phyloP scores from a whole-genome alignment of 805 yeast genomes.

The Lachancea sp. region DNA sequence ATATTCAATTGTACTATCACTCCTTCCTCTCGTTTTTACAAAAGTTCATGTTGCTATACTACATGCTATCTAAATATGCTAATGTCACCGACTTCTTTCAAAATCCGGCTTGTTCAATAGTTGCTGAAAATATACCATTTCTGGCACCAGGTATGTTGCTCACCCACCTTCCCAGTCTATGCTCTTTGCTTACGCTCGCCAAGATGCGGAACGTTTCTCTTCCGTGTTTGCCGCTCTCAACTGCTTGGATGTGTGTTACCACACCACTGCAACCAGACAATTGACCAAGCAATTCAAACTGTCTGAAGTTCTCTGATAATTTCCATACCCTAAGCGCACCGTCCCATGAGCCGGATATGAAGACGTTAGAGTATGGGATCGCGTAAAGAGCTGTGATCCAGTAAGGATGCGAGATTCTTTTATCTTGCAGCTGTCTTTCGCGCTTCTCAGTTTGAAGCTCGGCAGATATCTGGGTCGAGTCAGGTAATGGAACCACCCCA shows the following conservation, averaged over 20 bases:
- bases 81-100: constrained; percentile 9
- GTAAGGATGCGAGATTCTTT: constrained; percentile 54
- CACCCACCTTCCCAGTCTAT: constrained; percentile 83
- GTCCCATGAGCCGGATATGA: constrained; percentile 83
- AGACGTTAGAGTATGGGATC: constrained; percentile 76
- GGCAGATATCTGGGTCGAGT: constrained; percentile 50
- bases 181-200: constrained; percentile 77
- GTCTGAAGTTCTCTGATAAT: constrained; percentile 55
- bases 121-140: constrained; percentile 61
- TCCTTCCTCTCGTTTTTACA: neutral
- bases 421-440: constrained; percentile 51
- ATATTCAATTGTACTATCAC: neutral
- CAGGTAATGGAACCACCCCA: constrained; percentile 52
- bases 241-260: constrained; percentile 55
- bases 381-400: constrained; percentile 81
- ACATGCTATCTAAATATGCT: constrained; percentile 3
- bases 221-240: constrained; percentile 47
- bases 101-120: constrained; percentile 36
- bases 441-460: constrained; percentile 36
- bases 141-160: constrained; percentile 56
- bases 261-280: constrained; percentile 61
- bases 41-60: neutral
- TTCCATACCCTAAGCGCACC: constrained; percentile 79
- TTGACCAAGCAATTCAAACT: constrained; percentile 50
- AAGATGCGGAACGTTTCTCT: constrained; percentile 48